A percentile compares a stretch with the other conserved stretches of the same genome.
Evolutionary conservation across 306 rosid genomes (phyloP).

Genomic region (Fagus sylvatica): DNA sequence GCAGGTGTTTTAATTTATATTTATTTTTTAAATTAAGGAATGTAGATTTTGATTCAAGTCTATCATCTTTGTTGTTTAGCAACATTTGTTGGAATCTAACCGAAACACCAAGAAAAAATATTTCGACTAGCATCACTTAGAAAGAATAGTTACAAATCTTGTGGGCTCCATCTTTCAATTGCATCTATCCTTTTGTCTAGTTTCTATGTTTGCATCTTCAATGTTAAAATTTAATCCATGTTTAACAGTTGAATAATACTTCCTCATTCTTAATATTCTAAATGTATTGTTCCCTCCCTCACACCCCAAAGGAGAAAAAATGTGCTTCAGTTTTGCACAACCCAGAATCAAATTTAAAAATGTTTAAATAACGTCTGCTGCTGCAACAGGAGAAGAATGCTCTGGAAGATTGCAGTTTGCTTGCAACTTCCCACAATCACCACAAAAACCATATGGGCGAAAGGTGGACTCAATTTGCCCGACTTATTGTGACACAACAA

Average conservation of each 20-base stretch:
- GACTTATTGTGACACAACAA: conserved; percentile 80
- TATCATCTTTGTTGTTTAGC: conserved; percentile 10
- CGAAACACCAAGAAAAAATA: not conserved
- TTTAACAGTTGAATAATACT: not conserved
- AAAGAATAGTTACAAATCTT: too few relatives aligned
- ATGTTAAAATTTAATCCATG: not conserved
- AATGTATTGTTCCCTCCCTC: not conserved
- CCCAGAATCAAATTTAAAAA: not conserved
- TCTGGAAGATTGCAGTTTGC: conserved; percentile 56
- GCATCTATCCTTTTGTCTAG: not conserved
- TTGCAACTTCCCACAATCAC: conserved; percentile 67
- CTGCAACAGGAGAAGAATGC: conserved; percentile 77
- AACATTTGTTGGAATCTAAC: not conserved
- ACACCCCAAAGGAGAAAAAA: not conserved
- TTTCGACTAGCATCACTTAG: too few relatives aligned
- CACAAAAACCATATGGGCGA: conserved; percentile 67
- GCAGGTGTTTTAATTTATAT: not conserved
- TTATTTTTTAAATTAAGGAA: not conserved
- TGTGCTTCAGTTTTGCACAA: conserved; percentile 12
- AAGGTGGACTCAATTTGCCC: conserved; percentile 97
- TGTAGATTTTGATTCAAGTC: not conserved
- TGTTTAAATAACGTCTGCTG: conserved; percentile 14
- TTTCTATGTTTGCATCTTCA: not conserved
- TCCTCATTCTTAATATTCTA: not conserved
- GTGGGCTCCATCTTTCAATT: too few relatives aligned